Base-by-base conservation (phyloP, 2,329 filamentous ascomycete genomes). In the Dothistroma pini region DNA sequence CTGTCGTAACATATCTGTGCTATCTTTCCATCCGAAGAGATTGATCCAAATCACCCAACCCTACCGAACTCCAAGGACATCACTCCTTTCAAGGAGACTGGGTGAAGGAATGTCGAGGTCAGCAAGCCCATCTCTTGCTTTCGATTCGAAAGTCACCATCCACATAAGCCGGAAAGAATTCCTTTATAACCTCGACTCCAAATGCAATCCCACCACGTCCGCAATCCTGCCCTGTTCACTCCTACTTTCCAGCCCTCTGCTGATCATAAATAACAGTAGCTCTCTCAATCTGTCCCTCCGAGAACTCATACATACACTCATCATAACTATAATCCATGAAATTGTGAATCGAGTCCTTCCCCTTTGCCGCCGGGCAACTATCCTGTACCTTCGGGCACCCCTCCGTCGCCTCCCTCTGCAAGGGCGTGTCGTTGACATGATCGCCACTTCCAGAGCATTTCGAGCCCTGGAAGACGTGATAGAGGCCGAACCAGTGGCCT, bases 261-360 rank as follows among this genome's bases (percentile, higher is more conserved):
- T 67, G 62, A 16, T 60, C 59, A 51, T 63, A 67, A 19, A 68
- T 54, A 34, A 65, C 60, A 55, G 59, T 55, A 14, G 61, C 65
- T 21, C 65, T 52, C 48, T 64, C 58, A 29, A 59, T 58, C 60
- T 69, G 67, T 9, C 65, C 67, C 35, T 54, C 50, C 9, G 64
- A 64, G 52, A 66, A 69, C 51, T 64, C 59, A 32, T 57, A 60
- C 59, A 67, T 59, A 56, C 67, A 69, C n/a, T 53, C 49, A 58
- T 69, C 67, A 32, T 66, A 63, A n/a, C 57, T 62, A 53, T 68
- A 78, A 61, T 78, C 66, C 82, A 84, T 84, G 66, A 78, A 84
- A 66, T 84, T 82, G 59, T 82, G 79, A 55, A 84, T 80, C 4
- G 79, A 75, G 70, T 84, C 82, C 25, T 73, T 19, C 0, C 79